phyloP scores from a whole-genome alignment of 495 filamentous ascomycete genomes.

The Endocarpon pusillum region DNA sequence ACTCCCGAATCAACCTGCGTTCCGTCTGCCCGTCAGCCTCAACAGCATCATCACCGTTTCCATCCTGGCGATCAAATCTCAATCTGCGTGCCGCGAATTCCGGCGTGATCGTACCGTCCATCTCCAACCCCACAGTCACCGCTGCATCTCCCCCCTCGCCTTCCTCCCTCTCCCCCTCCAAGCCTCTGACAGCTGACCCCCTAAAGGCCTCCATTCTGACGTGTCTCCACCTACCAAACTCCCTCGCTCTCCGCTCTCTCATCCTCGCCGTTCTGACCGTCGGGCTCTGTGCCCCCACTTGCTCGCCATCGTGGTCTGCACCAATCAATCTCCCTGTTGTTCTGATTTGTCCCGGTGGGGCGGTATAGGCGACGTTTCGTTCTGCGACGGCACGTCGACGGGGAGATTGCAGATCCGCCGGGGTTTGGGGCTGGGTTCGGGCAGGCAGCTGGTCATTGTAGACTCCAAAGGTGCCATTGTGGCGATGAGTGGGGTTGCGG shows the following conservation, averaged over 20 bases:
- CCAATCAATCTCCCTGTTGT: background rate
- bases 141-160: conserved; percentile 7
- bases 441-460: conserved; percentile 36
- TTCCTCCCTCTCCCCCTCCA: conserved; percentile 2
- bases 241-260: conserved; percentile 2
- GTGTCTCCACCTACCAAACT: conserved; percentile 1
- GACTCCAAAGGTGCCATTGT: conserved; percentile 19
- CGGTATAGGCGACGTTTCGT: conserved; percentile 5
- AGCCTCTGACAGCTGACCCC: background rate
- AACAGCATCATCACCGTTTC: too few relatives aligned
- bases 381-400: conserved; percentile 1
- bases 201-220: background rate
- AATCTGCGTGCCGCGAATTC: too few relatives aligned
- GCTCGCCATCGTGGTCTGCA: background rate
- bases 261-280: background rate
- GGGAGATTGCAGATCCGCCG: conserved; percentile 34
- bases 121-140: conserved; percentile 3
- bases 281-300: background rate
- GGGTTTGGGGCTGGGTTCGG: conserved; percentile 36
- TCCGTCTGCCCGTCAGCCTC: too few relatives aligned
- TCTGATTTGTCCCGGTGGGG: conserved; percentile 3
- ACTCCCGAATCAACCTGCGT: too few relatives aligned
- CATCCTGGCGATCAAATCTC: too few relatives aligned
- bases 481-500: conserved; percentile 1
- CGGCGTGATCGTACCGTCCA: too few relatives aligned